A percentile compares a stretch with the other conserved stretches of the same genome.
phyloP scores from a whole-genome alignment of 441 rosid species.

The Kokia cookei region DNA sequence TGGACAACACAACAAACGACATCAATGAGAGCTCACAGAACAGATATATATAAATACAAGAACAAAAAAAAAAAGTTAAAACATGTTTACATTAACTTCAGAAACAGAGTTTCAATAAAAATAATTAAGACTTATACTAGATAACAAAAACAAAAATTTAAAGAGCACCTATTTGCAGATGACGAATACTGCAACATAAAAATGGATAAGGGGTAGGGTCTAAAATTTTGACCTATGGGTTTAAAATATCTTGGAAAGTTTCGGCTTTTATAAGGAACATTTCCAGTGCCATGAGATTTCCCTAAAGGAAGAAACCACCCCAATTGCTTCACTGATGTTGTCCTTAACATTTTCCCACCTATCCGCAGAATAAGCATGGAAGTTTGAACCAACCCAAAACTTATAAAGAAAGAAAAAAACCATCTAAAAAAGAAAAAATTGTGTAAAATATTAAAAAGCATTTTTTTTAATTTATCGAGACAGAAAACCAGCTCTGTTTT shows the following conservation, averaged over 20 bases:
- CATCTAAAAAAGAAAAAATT: background rate
- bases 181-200: background rate
- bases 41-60: too few species aligned
- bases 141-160: background rate
- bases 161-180: background rate
- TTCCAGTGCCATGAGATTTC: conserved; percentile 2
- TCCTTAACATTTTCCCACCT: conserved; percentile 1
- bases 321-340: conserved; percentile 2
- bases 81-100: background rate
- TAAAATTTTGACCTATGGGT: conserved; percentile 1
- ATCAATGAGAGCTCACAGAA: background rate
- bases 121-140: background rate
- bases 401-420: background rate
- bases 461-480: background rate
- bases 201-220: background rate
- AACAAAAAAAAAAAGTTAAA: background rate
- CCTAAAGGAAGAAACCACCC: conserved; percentile 5
- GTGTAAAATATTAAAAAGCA: background rate
- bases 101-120: conserved; percentile 1
- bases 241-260: background rate
- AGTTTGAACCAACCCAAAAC: background rate
- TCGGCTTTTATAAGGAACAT: background rate
- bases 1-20: conserved; percentile 3
- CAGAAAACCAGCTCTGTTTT: background rate
- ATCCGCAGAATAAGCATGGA: background rate